Evolutionary conservation across 2,329 filamentous ascomycete species (phyloP).

Genomic region (Onygena corvina): DNA sequence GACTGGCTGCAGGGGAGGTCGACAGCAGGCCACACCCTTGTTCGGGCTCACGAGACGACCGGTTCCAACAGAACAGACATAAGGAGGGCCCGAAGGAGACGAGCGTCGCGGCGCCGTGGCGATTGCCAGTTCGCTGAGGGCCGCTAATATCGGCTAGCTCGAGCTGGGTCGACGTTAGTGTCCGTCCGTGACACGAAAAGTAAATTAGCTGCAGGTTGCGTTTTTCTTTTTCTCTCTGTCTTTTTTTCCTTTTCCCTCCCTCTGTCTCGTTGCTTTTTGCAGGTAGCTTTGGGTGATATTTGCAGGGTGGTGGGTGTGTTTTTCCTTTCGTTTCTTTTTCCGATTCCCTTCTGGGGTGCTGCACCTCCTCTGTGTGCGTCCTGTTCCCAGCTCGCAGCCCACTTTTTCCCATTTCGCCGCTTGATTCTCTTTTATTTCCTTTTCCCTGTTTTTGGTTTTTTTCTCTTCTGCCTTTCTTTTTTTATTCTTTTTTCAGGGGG

Average conservation of each 20-base stretch:
- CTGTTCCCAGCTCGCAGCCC: no score
- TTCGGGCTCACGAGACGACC: no score
- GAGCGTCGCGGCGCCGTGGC: neutral
- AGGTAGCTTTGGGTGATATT: neutral
- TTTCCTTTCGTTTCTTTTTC: neutral
- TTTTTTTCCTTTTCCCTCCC: neutral
- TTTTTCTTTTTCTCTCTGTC: neutral
- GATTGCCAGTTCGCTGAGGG: neutral
- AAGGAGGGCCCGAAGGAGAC: no score
- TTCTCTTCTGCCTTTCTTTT: neutral
- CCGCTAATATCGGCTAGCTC: neutral
- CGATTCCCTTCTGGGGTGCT: no score
- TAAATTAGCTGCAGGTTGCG: neutral
- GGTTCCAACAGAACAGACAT: no score
- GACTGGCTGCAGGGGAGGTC: no score
- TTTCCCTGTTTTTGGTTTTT: neutral
- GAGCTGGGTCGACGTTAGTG: neutral
- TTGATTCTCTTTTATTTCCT: neutral
- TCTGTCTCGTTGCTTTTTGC: neutral
- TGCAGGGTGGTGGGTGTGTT: neutral
- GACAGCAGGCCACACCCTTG: neutral
- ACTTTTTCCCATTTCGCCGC: neutral
- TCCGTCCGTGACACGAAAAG: constrained; percentile 5
- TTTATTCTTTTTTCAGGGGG: constrained; percentile 3
- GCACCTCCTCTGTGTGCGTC: no score